These are phyloP conservation scores for Sporothrix dimorphospora DNA, from an alignment of 2,329 filamentous ascomycete species.

Conservation along the genomic window DNA sequence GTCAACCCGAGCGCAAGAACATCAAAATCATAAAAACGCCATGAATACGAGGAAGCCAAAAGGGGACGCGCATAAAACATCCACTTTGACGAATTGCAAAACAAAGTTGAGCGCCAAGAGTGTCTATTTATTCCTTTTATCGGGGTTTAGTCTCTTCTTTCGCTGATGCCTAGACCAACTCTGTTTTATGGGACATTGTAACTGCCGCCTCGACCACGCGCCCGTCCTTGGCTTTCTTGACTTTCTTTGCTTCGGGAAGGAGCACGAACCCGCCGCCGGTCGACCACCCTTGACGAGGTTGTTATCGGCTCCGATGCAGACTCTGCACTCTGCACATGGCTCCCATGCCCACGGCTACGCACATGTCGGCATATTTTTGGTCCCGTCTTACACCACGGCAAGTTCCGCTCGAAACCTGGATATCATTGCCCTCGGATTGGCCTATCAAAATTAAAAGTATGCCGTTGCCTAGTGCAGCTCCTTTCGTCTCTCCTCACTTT, in stretches of 20 bases:
- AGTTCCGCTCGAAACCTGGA: neutral
- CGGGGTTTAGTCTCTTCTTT: neutral
- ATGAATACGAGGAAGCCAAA: too few species aligned
- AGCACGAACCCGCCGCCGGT: neutral
- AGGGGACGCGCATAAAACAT: neutral
- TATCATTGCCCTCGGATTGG: neutral
- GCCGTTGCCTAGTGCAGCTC: neutral
- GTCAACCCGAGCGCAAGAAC: neutral
- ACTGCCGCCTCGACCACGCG: neutral
- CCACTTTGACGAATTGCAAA: neutral
- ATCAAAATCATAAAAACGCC: too few species aligned
- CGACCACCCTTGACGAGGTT: too few species aligned
- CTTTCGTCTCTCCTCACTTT: neutral
- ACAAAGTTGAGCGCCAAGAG: neutral
- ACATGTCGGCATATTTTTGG: neutral
- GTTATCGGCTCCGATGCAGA: too few species aligned
- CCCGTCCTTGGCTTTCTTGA: neutral
- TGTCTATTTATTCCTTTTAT: neutral
- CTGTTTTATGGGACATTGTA: neutral
- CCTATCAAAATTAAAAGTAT: neutral
- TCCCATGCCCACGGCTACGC: neutral
- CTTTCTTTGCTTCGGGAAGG: neutral
- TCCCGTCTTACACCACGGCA: neutral
- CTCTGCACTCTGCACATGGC: too few species aligned
- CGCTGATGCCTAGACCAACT: neutral